Evolutionary conservation across 2,329 filamentous ascomycete genomes (phyloP).

Genomic region (Ascochyta lentis): DNA sequence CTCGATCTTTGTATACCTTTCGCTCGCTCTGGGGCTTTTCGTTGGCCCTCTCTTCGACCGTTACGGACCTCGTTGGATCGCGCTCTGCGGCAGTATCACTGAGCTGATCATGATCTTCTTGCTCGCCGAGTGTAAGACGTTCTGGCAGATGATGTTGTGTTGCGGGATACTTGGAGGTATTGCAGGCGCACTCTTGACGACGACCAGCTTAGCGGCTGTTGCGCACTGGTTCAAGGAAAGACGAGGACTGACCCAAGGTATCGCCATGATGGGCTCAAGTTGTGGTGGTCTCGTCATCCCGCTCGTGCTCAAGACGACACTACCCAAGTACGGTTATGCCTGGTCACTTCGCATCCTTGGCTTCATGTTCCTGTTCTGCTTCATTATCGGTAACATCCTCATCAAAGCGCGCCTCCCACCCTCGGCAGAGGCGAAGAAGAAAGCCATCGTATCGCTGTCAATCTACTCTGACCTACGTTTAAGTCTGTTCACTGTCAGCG

Average conservation of each 20-base stretch:
- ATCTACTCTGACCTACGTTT: conserved; percentile 45
- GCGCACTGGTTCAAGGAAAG: conserved; percentile 50
- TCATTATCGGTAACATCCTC: conserved; percentile 41
- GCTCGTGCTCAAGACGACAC: conserved; percentile 41
- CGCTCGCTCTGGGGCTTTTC: conserved; percentile 83
- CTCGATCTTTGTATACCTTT: conserved; percentile 81
- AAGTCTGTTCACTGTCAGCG: conserved; percentile 43
- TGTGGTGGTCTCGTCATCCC: conserved; percentile 48
- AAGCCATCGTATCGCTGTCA: conserved; percentile 44
- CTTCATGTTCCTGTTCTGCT: conserved; percentile 45
- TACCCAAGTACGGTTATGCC: conserved; percentile 45
- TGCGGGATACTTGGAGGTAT: conserved; percentile 51
- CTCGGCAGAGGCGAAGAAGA: conserved; percentile 37
- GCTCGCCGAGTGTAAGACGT: conserved; percentile 44
- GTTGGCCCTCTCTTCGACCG: conserved; percentile 74
- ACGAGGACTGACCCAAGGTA: conserved; percentile 47
- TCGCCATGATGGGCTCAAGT: conserved; percentile 49
- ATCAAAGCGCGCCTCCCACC: conserved; percentile 47
- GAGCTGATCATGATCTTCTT: conserved; percentile 42
- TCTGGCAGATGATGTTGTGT: conserved; percentile 53
- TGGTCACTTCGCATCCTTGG: conserved; percentile 51
- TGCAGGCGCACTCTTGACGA: conserved; percentile 49
- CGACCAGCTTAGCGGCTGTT: conserved; percentile 45
- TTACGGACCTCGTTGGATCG: conserved; percentile 47
- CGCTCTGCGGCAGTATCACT: conserved; percentile 35